Evolutionary conservation across 2,329 filamentous ascomycete species (phyloP), one percentile per base, ranked within the genome.

Genomic region (Zasmidium angulare): DNA sequence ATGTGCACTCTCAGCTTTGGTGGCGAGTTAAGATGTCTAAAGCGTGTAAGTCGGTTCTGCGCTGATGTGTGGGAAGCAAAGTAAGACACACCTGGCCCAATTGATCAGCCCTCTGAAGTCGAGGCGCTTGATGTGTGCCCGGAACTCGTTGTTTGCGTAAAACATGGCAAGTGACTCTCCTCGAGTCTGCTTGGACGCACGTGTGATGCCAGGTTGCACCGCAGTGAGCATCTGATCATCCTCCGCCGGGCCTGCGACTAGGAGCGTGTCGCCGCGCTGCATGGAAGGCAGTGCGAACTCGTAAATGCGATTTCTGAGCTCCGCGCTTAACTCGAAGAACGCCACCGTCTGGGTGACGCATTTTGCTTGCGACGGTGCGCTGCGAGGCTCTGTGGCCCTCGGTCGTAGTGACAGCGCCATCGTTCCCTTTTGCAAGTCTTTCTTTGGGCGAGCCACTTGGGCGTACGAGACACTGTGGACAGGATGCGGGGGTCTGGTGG

Each of bases 271-370:
- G n/a, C 46, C 52, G n/a, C 24, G 4, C 7, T 26, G 12, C n/a
- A 24, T 24, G 23, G 47, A 31, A 7, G 56, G 43, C 17, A 62
- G 14, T 29, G 50, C 29, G 9, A 50, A 20, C 20, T 53, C 26
- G 54, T 64, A 64, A 26, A 62, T 58, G 9, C 51, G 54, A 40
- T 66, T 67, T 4, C 65, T 56, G 1, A 66, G 53, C 31, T 67
- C 65, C 20, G 64, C 50, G 2, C 63, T 58, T 1, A 64, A 46
- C 17, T 53, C 51, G 43, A 50, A 43, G 62, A 62, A 60, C 2
- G 48, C 24, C 4, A 23, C 21, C 10, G 50, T 59, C 46, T 64
- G 56, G 40, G 23, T 43, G 7, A 46, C 50, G 51, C 55, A 46
- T 29, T 47, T 12, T 48, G 19, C 2, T 23, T 22, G 17, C n/a